Evolutionary conservation across 192 early-diverging fungal genomes (phyloP).

Genomic region (Chytriomyces sp.): DNA sequence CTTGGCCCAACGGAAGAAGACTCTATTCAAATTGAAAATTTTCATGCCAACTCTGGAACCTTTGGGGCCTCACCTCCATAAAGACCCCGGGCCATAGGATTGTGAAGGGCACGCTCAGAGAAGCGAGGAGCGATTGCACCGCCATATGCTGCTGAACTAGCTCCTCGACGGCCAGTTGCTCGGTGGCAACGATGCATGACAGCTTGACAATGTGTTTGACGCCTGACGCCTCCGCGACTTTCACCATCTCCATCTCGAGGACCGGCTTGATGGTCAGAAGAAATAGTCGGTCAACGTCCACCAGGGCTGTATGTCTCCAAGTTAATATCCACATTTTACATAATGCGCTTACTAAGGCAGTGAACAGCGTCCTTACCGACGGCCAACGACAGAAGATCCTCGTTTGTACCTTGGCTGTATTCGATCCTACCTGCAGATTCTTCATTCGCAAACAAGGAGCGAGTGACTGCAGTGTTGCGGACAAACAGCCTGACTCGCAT

Average conservation of each 20-base stretch:
- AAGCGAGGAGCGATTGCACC: not conserved
- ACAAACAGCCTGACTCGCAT: not conserved
- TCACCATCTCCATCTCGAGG: not conserved
- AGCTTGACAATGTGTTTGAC: constrained; percentile 9
- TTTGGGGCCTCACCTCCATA: not conserved
- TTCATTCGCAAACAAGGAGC: not conserved
- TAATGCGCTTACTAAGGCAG: not conserved
- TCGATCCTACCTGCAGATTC: not conserved
- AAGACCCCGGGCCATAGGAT: not conserved
- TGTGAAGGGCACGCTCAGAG: not conserved
- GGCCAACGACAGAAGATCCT: not conserved
- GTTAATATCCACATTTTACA: not conserved
- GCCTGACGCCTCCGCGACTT: not conserved
- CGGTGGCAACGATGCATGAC: not conserved
- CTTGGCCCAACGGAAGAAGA: not conserved
- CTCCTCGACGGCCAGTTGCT: not conserved
- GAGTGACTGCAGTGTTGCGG: not conserved
- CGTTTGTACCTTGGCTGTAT: not conserved
- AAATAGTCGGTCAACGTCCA: not conserved
- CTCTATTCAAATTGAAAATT: not conserved
- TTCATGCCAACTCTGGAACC: not conserved
- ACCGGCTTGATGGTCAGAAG: not conserved
- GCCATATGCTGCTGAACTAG: not conserved
- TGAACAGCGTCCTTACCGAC: not conserved
- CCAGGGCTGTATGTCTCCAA: not conserved